Percentiles rank a stretch among this genome's conserved stretches.
These are phyloP conservation scores for Rosa lucieae DNA, from an alignment of 306 rosid genomes.

Conservation along the genomic window DNA sequence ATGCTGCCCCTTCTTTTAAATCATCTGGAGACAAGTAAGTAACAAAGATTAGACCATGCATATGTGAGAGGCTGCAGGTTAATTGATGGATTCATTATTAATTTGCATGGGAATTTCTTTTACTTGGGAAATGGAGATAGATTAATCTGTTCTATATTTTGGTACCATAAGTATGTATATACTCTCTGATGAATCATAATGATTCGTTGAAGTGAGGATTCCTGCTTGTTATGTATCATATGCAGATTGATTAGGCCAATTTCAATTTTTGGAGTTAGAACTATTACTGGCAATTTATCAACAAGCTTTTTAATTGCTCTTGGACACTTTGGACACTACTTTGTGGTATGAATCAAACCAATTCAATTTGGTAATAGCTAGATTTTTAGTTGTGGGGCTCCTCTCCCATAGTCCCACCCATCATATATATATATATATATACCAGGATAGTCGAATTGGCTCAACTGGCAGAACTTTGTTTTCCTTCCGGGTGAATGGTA, in stretches of 20 bases:
- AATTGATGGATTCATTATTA: neutral
- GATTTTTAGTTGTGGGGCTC: too few relatives aligned
- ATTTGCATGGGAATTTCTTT: neutral
- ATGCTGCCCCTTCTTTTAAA: conserved; percentile 44
- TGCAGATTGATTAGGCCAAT: neutral
- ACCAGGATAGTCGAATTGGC: too few relatives aligned
- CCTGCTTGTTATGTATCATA: neutral
- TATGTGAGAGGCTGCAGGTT: neutral
- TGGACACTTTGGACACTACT: neutral
- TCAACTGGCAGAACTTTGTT: too few relatives aligned
- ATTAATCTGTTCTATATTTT: neutral
- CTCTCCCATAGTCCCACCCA: too few relatives aligned
- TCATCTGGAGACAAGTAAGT: conserved; percentile 29
- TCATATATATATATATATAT: too few relatives aligned
- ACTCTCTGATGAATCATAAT: neutral
- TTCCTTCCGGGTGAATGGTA: too few relatives aligned
- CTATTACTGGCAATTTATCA: neutral
- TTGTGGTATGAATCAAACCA: too few relatives aligned
- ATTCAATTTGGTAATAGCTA: too few relatives aligned
- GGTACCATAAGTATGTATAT: neutral
- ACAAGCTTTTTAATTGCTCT: neutral
- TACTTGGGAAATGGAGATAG: neutral
- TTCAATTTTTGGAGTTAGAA: neutral
- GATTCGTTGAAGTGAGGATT: neutral
- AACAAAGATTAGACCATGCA: neutral